Base-by-base conservation (phyloP, 1,284 basidiomycete genomes). In the Trametes pubescens region DNA sequence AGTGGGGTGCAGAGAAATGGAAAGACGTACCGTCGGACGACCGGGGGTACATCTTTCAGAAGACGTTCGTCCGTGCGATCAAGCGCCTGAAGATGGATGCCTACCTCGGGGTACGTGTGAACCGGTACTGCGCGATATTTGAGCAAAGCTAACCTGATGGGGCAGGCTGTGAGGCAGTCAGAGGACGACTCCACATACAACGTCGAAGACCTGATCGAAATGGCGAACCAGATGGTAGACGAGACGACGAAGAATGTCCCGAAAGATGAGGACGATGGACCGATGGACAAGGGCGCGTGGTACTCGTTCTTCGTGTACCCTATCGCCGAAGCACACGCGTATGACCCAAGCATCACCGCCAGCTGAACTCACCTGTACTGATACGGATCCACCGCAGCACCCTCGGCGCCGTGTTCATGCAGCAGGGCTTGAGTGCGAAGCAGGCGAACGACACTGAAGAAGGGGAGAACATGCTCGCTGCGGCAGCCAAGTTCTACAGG, bases 1-100 rank as follows among this genome's bases (percentile, higher is more conserved):
- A 80, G 47, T 82, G 81, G 81, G 81, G 81, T 18, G 67, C 73
- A 29, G 69, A 68, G 24, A 65, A 65, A n/a, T 82, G 81, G 80
- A 61, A 71, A 24, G 67, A 79, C 54, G 76, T 81, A 1, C 65
- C 76, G 11, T 68, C 52, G 16, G 59, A 66, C 1, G 72, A 75
- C 6, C 70, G 75, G 4, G 77, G 78, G 1, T 65, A 66, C n/a
- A 72, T 79, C 40, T 79, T 79, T 63, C 72, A 75, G 21, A 60
- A 69, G 21, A 73, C 72, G 2, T 79, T 78, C 65, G 62, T 77
- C 34, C 70, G 78, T 13, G 75, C 72, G 2, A 74, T 79, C 57
- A 73, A 69, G 55, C 65, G 71, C 5, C 35, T 80, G 21, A 74
- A 75, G 37, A 51, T 80, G 46, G 64, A 75, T 7, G 62, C 72